phyloP scores from a whole-genome alignment of 805 yeast species.

The Cyberlindnera xylosilytica region DNA sequence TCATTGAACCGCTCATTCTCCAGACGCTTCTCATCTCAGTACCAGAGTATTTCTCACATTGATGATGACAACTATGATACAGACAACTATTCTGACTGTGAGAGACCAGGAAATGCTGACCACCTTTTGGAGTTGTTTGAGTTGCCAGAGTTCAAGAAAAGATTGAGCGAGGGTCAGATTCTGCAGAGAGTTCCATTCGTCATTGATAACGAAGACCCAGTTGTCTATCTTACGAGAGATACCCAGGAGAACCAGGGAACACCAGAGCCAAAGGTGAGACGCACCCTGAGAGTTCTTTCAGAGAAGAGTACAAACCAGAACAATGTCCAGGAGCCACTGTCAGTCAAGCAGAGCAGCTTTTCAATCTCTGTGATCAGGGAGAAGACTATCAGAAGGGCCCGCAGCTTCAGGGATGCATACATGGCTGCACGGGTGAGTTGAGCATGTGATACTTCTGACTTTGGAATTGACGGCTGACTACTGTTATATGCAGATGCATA shows the following conservation, averaged over 20 bases:
- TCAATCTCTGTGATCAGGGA: slow-evolving; percentile 4
- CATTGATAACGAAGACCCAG: neutral
- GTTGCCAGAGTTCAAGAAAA: slow-evolving; percentile 10
- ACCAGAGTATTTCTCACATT: neutral
- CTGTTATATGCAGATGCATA: no score
- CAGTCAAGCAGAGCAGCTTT: neutral
- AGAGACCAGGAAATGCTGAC: neutral
- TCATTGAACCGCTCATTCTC: slow-evolving; percentile 4
- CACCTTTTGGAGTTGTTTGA: slow-evolving; percentile 10
- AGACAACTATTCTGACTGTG: neutral
- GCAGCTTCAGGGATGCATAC: slow-evolving; percentile 9
- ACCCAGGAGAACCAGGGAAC: no score
- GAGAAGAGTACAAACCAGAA: slow-evolving; percentile 1
- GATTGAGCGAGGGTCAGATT: slow-evolving; percentile 11
- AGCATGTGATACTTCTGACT: no score
- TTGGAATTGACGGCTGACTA: no score
- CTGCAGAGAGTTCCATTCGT: neutral
- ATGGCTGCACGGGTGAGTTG: slow-evolving; percentile 6
- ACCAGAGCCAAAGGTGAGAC: neutral
- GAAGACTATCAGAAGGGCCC: slow-evolving; percentile 12
- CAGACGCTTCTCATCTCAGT: neutral
- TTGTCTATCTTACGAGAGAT: neutral
- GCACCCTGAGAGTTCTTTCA: neutral
- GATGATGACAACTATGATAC: neutral
- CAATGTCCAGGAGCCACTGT: neutral